These are phyloP conservation scores for Maudiozyma serrabonitensis DNA, from an alignment of 805 yeast genomes.

Conservation along the genomic window DNA sequence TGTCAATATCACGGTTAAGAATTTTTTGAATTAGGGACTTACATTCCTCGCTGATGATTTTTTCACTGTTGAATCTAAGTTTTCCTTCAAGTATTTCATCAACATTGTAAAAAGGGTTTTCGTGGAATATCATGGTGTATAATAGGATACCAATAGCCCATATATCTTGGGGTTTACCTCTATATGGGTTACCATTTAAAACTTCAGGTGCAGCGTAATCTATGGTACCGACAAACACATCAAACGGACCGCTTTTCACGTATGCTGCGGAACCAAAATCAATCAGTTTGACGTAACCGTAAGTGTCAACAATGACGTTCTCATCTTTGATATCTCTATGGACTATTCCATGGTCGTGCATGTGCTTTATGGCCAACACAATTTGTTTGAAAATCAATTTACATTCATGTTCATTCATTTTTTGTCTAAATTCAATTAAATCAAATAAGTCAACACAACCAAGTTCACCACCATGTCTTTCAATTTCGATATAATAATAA, in stretches of 20 bases:
- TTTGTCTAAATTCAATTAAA: constrained; percentile 70
- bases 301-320: constrained; percentile 74
- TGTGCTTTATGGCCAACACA: constrained; percentile 64
- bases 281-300: constrained; percentile 71
- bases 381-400: constrained; percentile 70
- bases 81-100: constrained; percentile 91
- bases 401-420: constrained; percentile 69
- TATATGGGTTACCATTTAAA: constrained; percentile 73
- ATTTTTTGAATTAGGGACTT: constrained; percentile 51
- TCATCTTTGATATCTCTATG: constrained; percentile 95
- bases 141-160: constrained; percentile 95
- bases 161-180: constrained; percentile 88
- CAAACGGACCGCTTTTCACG: constrained; percentile 85
- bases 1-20: constrained; percentile 50
- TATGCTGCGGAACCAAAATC: constrained; percentile 95
- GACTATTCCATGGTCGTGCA: constrained; percentile 76
- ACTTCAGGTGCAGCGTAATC: constrained; percentile 98
- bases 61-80: constrained; percentile 37
- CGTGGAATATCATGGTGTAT: constrained; percentile 82
- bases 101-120: constrained; percentile 87
- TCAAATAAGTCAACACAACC: constrained; percentile 92
- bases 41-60: constrained; percentile 43
- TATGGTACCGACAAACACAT: constrained; percentile 91
- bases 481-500: constrained; percentile 81
- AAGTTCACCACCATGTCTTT: constrained; percentile 81